A percentile compares a stretch with the other conserved stretches of the same genome.
Evolutionary conservation across 139 green algal species (phyloP).

Genomic region (Micromonas commoda): DNA sequence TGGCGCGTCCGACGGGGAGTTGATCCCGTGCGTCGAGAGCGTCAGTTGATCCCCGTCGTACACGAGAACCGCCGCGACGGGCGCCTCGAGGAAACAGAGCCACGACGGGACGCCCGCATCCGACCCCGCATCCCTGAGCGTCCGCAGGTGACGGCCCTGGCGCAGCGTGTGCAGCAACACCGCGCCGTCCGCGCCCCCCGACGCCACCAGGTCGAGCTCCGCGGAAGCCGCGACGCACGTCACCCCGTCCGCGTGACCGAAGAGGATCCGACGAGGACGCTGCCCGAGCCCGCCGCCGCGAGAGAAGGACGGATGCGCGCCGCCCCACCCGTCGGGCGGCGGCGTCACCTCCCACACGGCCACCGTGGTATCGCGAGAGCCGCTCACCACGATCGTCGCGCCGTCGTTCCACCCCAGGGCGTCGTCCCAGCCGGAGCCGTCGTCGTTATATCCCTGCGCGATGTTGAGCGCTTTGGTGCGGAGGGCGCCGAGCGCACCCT

Average conservation of each 20-base stretch:
- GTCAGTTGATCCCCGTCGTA: constrained; percentile 28
- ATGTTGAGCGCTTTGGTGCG: no score
- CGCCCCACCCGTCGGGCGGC: background rate
- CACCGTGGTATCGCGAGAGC: constrained; percentile 52
- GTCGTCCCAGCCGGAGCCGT: no score
- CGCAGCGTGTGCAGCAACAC: constrained; percentile 57
- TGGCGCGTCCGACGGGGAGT: constrained; percentile 20
- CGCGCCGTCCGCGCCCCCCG: constrained; percentile 39
- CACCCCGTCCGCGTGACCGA: constrained; percentile 53
- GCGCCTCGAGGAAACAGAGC: constrained; percentile 22
- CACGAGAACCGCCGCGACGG: constrained; percentile 36
- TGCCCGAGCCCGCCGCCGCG: background rate
- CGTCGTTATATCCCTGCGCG: no score
- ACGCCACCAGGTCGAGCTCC: constrained; percentile 53
- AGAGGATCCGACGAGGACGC: constrained; percentile 43
- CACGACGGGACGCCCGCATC: background rate
- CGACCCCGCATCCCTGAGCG: constrained; percentile 23
- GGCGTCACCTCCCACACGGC: constrained; percentile 51
- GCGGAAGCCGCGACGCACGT: constrained; percentile 45
- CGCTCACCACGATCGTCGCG: constrained; percentile 41
- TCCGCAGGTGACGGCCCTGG: constrained; percentile 41
- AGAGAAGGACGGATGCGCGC: background rate
- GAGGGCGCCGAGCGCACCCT: no score
- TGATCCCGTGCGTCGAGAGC: constrained; percentile 23
- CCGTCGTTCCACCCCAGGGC: constrained; percentile 5